phyloP scores from a whole-genome alignment of 306 rosid species.

The Gynostemma pentaphyllum region DNA sequence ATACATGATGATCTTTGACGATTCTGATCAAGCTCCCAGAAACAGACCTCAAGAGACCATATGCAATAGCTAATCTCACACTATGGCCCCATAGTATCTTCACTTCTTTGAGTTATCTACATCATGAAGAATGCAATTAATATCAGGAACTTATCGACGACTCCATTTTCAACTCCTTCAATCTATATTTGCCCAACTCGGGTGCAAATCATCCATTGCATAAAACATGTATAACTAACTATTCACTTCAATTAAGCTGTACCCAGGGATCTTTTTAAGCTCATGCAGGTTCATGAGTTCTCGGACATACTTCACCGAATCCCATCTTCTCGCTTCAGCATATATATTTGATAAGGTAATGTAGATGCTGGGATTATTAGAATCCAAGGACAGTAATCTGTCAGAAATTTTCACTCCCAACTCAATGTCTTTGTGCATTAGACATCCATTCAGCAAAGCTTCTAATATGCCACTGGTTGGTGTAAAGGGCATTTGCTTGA shows the following conservation, averaged over 20 bases:
- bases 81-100: conserved; percentile 59
- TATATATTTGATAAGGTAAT: conserved; percentile 55
- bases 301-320: conserved; percentile 46
- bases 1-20: no score
- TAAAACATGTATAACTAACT: conserved; percentile 39
- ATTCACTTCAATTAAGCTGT: conserved; percentile 49
- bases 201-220: conserved; percentile 55
- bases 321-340: conserved; percentile 61
- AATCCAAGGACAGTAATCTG: conserved; percentile 40
- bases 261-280: conserved; percentile 50
- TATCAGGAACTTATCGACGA: no score
- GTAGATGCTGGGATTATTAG: conserved; percentile 49
- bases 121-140: conserved; percentile 51
- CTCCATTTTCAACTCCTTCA: no score
- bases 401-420: conserved; percentile 53
- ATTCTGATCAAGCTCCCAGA: conserved; percentile 42
- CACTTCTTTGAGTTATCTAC: conserved; percentile 41
- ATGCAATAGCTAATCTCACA: conserved; percentile 71
- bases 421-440: conserved; percentile 44
- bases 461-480: conserved; percentile 48
- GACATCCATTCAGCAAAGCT: conserved; percentile 68
- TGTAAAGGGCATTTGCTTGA: conserved; percentile 41
- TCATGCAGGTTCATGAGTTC: conserved; percentile 44
- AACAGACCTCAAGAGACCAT: conserved; percentile 48
- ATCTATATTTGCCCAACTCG: conserved; percentile 1